These are phyloP conservation scores for Apiotrichum porosum DNA, from an alignment of 1,284 basidiomycete species.

Conservation along the genomic window DNA sequence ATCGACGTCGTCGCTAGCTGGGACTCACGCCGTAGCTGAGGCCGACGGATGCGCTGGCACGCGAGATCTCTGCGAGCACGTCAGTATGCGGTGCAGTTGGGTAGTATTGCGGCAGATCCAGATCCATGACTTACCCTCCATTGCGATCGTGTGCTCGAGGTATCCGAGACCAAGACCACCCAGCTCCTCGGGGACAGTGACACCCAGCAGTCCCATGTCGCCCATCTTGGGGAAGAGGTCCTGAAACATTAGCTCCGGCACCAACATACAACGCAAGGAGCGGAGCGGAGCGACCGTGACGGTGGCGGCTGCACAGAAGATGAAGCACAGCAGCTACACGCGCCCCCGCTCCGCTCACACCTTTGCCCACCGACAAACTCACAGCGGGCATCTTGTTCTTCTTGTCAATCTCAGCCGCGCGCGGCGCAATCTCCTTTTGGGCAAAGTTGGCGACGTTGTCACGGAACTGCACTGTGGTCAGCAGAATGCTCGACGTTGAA, in stretches of 20 bases:
- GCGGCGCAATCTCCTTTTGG: slow-evolving; percentile 69
- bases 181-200: slow-evolving; percentile 75
- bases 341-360: background rate
- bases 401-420: slow-evolving; percentile 76
- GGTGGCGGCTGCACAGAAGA: too few species aligned
- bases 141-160: slow-evolving; percentile 80
- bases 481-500: too few species aligned
- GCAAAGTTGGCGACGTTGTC: slow-evolving; percentile 72
- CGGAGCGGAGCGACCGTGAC: too few species aligned
- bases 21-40: slow-evolving; percentile 85
- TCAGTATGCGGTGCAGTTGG: background rate
- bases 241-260: slow-evolving; percentile 52
- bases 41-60: slow-evolving; percentile 82
- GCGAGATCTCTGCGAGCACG: slow-evolving; percentile 61
- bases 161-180: slow-evolving; percentile 76
- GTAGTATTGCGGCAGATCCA: slow-evolving; percentile 14
- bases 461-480: slow-evolving; percentile 63
- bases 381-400: slow-evolving; percentile 73
- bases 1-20: too few species aligned
- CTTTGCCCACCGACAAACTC: slow-evolving; percentile 28
- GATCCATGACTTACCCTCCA: slow-evolving; percentile 59
- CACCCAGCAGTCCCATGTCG: slow-evolving; percentile 66
- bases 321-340: too few species aligned
- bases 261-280: too few species aligned
- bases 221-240: slow-evolving; percentile 86